These are phyloP conservation scores for Brettanomyces anomalus DNA, from an alignment of 805 yeast species.

Conservation along the genomic window DNA sequence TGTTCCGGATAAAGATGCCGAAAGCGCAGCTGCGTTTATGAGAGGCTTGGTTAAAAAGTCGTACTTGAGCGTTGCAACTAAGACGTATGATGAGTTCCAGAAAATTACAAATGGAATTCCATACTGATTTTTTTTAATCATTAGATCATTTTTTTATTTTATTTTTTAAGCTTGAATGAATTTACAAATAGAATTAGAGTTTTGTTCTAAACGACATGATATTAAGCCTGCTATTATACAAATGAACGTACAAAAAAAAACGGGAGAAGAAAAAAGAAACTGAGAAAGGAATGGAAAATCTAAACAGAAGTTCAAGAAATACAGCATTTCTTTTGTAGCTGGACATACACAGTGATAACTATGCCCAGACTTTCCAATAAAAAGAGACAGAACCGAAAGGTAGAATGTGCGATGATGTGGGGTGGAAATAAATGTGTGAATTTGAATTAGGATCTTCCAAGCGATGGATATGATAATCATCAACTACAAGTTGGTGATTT, in stretches of 20 bases:
- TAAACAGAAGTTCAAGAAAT: no score
- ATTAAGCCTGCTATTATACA: not conserved
- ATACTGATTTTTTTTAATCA: slow-evolving; percentile 49
- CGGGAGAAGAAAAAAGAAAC: not conserved
- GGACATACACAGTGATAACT: no score
- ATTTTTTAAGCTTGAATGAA: no score
- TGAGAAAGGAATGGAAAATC: not conserved
- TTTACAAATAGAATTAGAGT: not conserved
- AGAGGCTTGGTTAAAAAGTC: slow-evolving; percentile 68
- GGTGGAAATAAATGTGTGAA: no score
- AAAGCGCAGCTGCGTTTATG: slow-evolving; percentile 77
- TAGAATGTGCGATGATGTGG: no score
- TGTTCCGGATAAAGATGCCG: slow-evolving; percentile 71
- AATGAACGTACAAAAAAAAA: not conserved
- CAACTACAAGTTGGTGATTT: not conserved
- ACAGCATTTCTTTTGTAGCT: no score
- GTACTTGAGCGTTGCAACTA: slow-evolving; percentile 81
- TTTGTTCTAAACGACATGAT: not conserved
- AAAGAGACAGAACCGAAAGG: no score
- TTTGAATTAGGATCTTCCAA: no score
- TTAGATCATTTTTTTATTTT: no score
- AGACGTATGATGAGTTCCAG: slow-evolving; percentile 97
- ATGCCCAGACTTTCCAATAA: no score
- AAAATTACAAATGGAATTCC: slow-evolving; percentile 96
- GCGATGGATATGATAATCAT: no score